phyloP scores from a whole-genome alignment of 2,329 filamentous ascomycete genomes.

The Hypoxylon sp. region DNA sequence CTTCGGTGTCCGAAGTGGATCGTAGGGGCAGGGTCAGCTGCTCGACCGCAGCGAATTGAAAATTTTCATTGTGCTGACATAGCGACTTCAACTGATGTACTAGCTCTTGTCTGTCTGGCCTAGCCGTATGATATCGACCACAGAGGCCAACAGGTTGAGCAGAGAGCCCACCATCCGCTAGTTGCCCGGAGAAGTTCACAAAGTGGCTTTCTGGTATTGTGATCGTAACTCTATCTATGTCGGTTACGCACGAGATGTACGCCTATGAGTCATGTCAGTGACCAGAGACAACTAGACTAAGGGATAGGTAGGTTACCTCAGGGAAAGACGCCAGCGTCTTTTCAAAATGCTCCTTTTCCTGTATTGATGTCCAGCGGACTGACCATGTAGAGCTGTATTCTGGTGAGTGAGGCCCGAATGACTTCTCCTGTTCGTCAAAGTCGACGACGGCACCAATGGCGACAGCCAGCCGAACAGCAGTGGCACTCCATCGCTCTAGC shows the following conservation, averaged over 20 bases:
- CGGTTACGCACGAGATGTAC: slow-evolving; percentile 25
- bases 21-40: slow-evolving; percentile 16
- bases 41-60: slow-evolving; percentile 20
- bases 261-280: slow-evolving; percentile 20
- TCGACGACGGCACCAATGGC: slow-evolving; percentile 24
- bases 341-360: slow-evolving; percentile 22
- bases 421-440: slow-evolving; percentile 14
- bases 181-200: slow-evolving; percentile 7
- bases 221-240: slow-evolving; percentile 26
- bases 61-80: slow-evolving; percentile 17
- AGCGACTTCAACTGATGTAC: slow-evolving; percentile 16
- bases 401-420: neutral
- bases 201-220: slow-evolving; percentile 28
- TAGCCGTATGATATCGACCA: slow-evolving; percentile 20
- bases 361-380: slow-evolving; percentile 18
- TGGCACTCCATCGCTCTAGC: slow-evolving; percentile 16
- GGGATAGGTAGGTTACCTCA: slow-evolving; percentile 10
- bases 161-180: slow-evolving; percentile 21
- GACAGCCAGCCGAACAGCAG: slow-evolving; percentile 23
- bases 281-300: neutral
- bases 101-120: slow-evolving; percentile 1
- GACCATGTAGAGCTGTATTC: slow-evolving; percentile 30
- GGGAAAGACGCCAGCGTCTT: slow-evolving; percentile 28
- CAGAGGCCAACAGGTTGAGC: slow-evolving; percentile 22
- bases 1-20: slow-evolving; percentile 24